phyloP scores from a whole-genome alignment of 2,329 filamentous ascomycete genomes.

The Colletotrichum magnum region DNA sequence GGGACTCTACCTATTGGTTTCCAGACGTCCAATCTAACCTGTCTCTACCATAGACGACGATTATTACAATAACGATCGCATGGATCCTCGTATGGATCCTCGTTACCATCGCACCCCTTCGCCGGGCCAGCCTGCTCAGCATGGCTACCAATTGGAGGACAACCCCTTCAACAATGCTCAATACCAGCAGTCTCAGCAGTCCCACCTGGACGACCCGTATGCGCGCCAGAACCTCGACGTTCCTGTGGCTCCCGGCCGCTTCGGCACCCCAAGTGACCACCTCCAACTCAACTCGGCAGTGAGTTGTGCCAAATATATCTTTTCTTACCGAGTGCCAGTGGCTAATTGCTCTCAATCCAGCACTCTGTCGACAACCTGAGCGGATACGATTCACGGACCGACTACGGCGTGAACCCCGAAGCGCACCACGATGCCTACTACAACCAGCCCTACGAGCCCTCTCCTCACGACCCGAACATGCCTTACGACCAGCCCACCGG shows the following conservation, averaged over 20 bases:
- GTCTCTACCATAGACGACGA: conserved; percentile 65
- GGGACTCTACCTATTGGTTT: background rate
- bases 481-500: conserved; percentile 58
- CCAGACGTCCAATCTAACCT: conserved; percentile 40
- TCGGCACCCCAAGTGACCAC: conserved; percentile 77
- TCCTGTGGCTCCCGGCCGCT: conserved; percentile 52
- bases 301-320: conserved; percentile 54
- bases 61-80: conserved; percentile 72
- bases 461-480: conserved; percentile 70
- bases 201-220: conserved; percentile 78
- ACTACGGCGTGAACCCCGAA: conserved; percentile 85
- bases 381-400: conserved; percentile 64
- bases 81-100: conserved; percentile 73
- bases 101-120: conserved; percentile 77
- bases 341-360: conserved; percentile 48
- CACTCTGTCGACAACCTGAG: conserved; percentile 68
- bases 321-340: background rate
- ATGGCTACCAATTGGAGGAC: conserved; percentile 87
- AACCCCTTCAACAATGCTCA: conserved; percentile 70
- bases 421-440: conserved; percentile 91
- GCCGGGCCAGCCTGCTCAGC: conserved; percentile 79
- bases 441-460: conserved; percentile 84
- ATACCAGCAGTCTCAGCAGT: conserved; percentile 54
- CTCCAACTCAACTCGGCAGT: conserved; percentile 89
- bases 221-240: conserved; percentile 57